These are phyloP conservation scores for Trichoderma atrobrunneum DNA, from an alignment of 2,329 filamentous ascomycete species.

Conservation along the genomic window DNA sequence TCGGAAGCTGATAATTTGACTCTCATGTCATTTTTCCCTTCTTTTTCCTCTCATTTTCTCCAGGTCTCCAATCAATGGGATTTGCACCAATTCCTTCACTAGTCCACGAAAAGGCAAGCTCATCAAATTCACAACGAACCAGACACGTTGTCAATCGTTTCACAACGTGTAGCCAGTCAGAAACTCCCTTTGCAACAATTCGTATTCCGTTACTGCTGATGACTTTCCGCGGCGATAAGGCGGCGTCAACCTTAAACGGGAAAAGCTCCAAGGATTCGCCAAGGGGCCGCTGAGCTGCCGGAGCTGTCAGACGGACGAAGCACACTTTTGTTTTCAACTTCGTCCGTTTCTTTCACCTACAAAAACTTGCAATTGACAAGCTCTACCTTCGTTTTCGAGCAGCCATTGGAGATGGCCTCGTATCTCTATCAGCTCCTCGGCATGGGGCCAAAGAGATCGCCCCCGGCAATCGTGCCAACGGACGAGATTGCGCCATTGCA, in stretches of 20 bases:
- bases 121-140: background rate
- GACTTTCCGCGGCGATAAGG: background rate
- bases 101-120: background rate
- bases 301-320: background rate
- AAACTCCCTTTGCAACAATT: background rate
- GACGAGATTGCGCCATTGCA: slow-evolving; percentile 10
- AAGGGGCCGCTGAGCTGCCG: background rate
- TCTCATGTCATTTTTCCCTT: too few species aligned
- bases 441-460: background rate
- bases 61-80: too few species aligned
- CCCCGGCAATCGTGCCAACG: background rate
- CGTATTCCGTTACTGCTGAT: background rate
- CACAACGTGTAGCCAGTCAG: background rate
- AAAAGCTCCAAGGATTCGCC: background rate
- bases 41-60: too few species aligned
- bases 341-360: background rate
- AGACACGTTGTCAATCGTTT: background rate
- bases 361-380: background rate
- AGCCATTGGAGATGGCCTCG: background rate
- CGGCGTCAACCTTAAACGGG: background rate
- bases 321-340: background rate
- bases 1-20: too few species aligned
- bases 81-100: background rate
- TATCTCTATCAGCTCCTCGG: background rate
- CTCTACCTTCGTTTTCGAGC: too few species aligned